These are phyloP conservation scores for Spinellus fusiger DNA, from an alignment of 192 early-diverging fungal genomes.

Conservation along the genomic window DNA sequence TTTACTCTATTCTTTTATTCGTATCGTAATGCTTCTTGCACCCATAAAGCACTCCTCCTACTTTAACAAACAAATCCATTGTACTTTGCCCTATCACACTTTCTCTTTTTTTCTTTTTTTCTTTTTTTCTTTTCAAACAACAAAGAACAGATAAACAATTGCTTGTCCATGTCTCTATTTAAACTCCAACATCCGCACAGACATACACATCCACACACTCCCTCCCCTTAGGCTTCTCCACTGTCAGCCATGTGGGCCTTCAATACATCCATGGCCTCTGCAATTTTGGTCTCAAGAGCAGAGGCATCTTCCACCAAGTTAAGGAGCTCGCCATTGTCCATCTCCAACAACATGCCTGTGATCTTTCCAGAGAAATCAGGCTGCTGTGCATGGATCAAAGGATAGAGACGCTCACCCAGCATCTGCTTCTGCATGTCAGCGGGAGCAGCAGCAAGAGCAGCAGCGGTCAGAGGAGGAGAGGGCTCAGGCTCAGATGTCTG, in stretches of 20 bases:
- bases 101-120: too few species aligned
- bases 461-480: slow-evolving; percentile 41
- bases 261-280: slow-evolving; percentile 82
- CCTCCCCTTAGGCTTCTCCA: not conserved
- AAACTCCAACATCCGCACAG: too few species aligned
- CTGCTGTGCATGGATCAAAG: slow-evolving; percentile 68
- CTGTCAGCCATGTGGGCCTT: slow-evolving; percentile 47
- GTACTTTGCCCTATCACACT: too few species aligned
- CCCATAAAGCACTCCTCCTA: not conserved
- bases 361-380: slow-evolving; percentile 89
- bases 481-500: not conserved
- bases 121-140: too few species aligned
- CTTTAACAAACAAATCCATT: too few species aligned
- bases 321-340: slow-evolving; percentile 93
- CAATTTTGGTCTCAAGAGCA: slow-evolving; percentile 76
- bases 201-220: too few species aligned
- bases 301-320: slow-evolving; percentile 79
- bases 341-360: slow-evolving; percentile 96
- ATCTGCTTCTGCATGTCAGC: slow-evolving; percentile 92
- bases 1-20: too few species aligned
- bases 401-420: slow-evolving; percentile 94
- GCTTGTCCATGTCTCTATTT: too few species aligned
- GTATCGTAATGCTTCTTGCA: too few species aligned
- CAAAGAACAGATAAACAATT: too few species aligned
- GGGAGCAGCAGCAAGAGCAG: slow-evolving; percentile 70